Conservation (phyloP, 768 basidiomycete species). For the Leccinellum albellum region DNA sequence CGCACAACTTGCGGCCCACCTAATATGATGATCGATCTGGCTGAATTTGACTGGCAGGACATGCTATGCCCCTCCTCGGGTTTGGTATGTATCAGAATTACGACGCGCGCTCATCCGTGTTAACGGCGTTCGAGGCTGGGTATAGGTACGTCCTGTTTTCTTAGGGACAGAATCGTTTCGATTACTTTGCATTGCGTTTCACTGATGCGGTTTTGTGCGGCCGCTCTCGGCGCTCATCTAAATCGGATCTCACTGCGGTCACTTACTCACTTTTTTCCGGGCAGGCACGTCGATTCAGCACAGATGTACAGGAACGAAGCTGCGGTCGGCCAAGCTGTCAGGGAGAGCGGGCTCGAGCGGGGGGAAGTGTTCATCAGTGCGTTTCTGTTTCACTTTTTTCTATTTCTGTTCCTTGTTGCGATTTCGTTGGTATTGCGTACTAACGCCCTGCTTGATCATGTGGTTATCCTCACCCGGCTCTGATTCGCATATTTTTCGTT, state of each 20-base stretch:
- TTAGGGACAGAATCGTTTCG: background rate
- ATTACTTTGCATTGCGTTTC: background rate
- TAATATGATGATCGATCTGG: background rate
- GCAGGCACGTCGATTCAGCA: conserved; percentile 72
- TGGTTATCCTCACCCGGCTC: background rate
- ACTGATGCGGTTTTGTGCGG: background rate
- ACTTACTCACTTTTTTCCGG: background rate
- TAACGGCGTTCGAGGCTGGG: conserved; percentile 63
- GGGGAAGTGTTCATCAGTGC: conserved; percentile 70
- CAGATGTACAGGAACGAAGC: conserved; percentile 66
- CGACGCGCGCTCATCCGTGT: conserved; percentile 48
- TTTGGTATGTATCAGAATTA: conserved; percentile 72
- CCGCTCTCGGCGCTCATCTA: background rate
- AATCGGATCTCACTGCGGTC: background rate
- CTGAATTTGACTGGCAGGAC: conserved; percentile 34
- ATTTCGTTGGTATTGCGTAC: background rate
- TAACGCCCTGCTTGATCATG: background rate
- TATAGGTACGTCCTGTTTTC: conserved; percentile 43
- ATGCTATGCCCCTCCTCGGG: conserved; percentile 61
- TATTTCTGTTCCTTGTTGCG: background rate
- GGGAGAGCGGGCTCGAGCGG: conserved; percentile 52
- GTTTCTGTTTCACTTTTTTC: conserved; percentile 12
- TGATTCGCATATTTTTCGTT: background rate
- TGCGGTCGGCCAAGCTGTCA: conserved; percentile 55
- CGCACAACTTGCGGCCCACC: background rate